Evolutionary conservation across 177 flowering plant species (phyloP), one percentile per base, ranked within the genome.

Genomic region (Vitis hybrid): DNA sequence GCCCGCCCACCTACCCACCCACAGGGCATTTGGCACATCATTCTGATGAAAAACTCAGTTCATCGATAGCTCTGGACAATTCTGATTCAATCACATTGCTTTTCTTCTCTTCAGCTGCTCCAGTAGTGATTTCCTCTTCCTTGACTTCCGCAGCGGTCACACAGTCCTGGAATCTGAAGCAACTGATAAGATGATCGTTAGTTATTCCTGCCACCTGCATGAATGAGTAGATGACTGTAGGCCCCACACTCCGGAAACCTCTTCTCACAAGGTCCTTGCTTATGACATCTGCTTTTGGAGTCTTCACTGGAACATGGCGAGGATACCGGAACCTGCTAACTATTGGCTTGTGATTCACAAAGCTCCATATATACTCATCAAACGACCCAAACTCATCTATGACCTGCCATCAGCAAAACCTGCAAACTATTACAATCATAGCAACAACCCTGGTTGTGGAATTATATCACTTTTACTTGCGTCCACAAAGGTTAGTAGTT

Each of bases 171-270:
- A 86, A 88, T 75, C 95, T 83, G 86, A 82, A 92, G 84, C 97
- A 92, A 69, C 75, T 76, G 50, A 77, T 73, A 66, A 90, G 97
- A 82, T 92, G 95, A 74, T 92, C 95, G 59, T 90, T 92, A 52
- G 93, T 85, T n/a, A 92, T 73, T 61, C 95, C 97, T 4, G 92
- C 85, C 8, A 71, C 90, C 74, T 90, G 93, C 93, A 90, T 87
- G 81, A 92, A 92, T 8, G 95, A 86, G 78, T 92, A 92, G 61
- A 90, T 76, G n/a, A 87, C 89, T 0, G 97, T 91, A 6, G 91
- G 97, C 5, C 98, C 88, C 20, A 90, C 92, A 48, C 92, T 75
- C 21, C 94, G 90, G 73, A 90, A 88, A 2, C 97, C 94, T 57
- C 94, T 78, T 64, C 84, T 81, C 57, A 89, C 90, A 7, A 89